These are phyloP conservation scores for Nigrospora sphaerica DNA, from an alignment of 2,329 filamentous ascomycete species.

Conservation along the genomic window DNA sequence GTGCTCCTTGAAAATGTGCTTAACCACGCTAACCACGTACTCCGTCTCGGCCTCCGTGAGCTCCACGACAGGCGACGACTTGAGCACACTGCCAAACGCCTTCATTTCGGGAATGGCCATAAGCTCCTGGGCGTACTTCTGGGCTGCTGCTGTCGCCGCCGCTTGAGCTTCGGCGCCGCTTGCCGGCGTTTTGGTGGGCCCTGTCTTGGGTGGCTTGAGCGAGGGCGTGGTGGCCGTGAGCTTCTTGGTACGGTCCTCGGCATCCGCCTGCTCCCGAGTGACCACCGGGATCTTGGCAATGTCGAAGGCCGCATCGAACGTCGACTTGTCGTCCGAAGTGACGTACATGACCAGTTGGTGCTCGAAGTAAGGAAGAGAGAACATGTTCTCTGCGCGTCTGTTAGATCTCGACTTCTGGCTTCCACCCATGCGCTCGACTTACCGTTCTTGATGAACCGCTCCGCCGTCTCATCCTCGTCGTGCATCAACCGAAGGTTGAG, in stretches of 20 bases:
- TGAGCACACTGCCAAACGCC: constrained; percentile 83
- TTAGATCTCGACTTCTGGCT: constrained; percentile 15
- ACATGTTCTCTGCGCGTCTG: constrained; percentile 70
- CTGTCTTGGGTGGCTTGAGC: constrained; percentile 83
- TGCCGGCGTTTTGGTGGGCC: constrained; percentile 63
- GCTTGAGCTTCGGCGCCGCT: constrained; percentile 68
- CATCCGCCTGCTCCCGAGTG: constrained; percentile 90
- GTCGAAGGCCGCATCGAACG: constrained; percentile 82
- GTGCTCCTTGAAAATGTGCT: constrained; percentile 97
- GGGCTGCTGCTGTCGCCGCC: constrained; percentile 70
- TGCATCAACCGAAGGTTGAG: constrained; percentile 88
- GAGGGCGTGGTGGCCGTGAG: constrained; percentile 87
- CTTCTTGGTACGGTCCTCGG: constrained; percentile 95
- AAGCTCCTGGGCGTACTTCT: constrained; percentile 84
- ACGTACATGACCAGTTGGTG: constrained; percentile 98
- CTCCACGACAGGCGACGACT: constrained; percentile 79
- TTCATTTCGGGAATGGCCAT: constrained; percentile 86
- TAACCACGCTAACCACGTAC: constrained; percentile 88
- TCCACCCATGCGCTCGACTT: constrained; percentile 17
- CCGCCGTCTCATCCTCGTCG: constrained; percentile 80
- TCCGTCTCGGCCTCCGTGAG: constrained; percentile 96
- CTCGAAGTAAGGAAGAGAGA: constrained; percentile 88
- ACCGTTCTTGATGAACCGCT: constrained; percentile 90
- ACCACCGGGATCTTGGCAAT: constrained; percentile 87
- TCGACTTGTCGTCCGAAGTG: constrained; percentile 80